Conservation (phyloP, 2,329 filamentous ascomycete genomes). For the Hymenoscyphus albidus region DNA sequence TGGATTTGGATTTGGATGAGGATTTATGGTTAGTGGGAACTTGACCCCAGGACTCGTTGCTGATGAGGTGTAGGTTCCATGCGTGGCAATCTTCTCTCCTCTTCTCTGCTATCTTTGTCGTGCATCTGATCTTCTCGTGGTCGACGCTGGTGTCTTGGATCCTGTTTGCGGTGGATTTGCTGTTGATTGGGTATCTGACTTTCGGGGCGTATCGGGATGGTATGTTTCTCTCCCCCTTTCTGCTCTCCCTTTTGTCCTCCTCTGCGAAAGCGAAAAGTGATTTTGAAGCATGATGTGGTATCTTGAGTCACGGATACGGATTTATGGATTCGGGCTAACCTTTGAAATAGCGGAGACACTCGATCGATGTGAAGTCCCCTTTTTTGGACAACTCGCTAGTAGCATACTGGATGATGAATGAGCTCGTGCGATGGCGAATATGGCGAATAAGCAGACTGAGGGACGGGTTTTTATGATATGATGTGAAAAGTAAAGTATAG, state of each 20-base stretch:
- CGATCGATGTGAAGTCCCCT: constrained; percentile 64
- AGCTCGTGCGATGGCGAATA: background rate
- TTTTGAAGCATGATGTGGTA: too few species aligned
- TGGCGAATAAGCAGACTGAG: too few species aligned
- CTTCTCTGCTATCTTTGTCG: constrained; percentile 68
- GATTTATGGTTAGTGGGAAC: background rate
- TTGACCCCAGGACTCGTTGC: background rate
- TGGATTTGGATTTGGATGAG: background rate
- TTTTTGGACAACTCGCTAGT: constrained; percentile 81
- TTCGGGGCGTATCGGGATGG: constrained; percentile 78
- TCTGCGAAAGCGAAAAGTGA: too few species aligned
- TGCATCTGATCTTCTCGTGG: constrained; percentile 86
- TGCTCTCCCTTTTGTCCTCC: background rate
- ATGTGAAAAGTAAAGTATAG: too few species aligned
- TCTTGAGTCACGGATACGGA: too few species aligned
- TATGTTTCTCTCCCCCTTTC: constrained; percentile 34
- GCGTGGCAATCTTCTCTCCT: constrained; percentile 90
- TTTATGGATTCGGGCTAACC: background rate
- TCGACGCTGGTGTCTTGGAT: constrained; percentile 80
- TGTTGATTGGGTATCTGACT: constrained; percentile 71
- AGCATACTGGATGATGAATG: constrained; percentile 84
- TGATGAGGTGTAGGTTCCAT: constrained; percentile 64
- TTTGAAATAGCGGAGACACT: constrained; percentile 52
- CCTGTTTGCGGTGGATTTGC: constrained; percentile 71
- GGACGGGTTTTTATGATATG: too few species aligned